Conservation (phyloP, 495 filamentous ascomycete genomes). For the Choiromyces venosus region DNA sequence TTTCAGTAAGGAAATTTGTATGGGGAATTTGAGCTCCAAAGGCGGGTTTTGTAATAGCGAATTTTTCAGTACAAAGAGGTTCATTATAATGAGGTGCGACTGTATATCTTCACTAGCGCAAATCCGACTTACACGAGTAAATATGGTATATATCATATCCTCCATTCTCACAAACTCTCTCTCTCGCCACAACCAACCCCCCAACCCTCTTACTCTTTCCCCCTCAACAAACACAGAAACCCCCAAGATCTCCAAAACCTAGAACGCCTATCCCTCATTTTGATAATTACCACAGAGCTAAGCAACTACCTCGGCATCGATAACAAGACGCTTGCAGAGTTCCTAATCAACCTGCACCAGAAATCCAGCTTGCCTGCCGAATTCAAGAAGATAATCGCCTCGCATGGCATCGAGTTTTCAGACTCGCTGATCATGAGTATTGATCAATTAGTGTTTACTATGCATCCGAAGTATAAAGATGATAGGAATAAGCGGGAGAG, state of each 20-base stretch:
- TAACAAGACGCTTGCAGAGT: constrained; percentile 93
- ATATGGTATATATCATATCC: neutral
- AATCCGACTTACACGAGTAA: too few species aligned
- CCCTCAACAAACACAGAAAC: constrained; percentile 22
- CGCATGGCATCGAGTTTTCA: constrained; percentile 81
- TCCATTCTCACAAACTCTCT: neutral
- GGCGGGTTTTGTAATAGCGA: too few species aligned
- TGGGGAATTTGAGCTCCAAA: too few species aligned
- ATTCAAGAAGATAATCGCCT: constrained; percentile 59
- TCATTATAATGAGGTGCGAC: too few species aligned
- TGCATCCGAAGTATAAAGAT: constrained; percentile 73
- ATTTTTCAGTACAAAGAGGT: too few species aligned
- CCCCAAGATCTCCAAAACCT: constrained; percentile 86
- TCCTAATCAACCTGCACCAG: constrained; percentile 81
- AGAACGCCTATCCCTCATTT: constrained; percentile 87
- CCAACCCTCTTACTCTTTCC: neutral
- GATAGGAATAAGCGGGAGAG: constrained; percentile 42
- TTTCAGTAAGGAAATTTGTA: too few species aligned
- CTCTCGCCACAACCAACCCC: neutral
- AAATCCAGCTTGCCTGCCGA: constrained; percentile 62
- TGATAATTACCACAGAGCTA: constrained; percentile 87
- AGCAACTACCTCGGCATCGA: constrained; percentile 88
- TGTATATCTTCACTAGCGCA: too few species aligned
- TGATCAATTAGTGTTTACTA: constrained; percentile 75
- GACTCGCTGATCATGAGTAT: constrained; percentile 84